Conservation (phyloP, 495 filamentous ascomycete genomes). For the Viridothelium virens region DNA sequence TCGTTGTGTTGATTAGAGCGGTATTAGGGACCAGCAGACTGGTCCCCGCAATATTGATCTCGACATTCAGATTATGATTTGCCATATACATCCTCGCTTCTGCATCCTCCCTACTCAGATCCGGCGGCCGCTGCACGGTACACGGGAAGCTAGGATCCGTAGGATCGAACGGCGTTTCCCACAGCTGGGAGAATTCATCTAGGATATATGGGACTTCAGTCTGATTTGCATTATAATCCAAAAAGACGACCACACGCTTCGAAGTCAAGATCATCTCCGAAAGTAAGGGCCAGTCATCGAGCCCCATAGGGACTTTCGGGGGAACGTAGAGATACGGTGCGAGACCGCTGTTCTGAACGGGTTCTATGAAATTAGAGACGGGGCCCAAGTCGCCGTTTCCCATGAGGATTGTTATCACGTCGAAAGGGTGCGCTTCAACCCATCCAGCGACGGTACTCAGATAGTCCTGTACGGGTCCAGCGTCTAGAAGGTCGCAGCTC, state of each 20-base stretch:
- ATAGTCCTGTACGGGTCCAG: constrained; percentile 68
- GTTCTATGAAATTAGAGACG: constrained; percentile 51
- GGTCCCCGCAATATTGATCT: neutral
- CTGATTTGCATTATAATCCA: constrained; percentile 83
- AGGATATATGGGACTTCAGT: constrained; percentile 59
- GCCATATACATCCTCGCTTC: constrained; percentile 69
- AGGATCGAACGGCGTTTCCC: constrained; percentile 61
- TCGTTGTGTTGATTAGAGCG: constrained; percentile 57
- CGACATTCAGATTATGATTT: constrained; percentile 67
- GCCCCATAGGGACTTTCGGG: constrained; percentile 55
- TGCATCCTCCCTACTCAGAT: constrained; percentile 45
- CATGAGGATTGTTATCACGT: constrained; percentile 84
- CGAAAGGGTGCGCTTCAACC: constrained; percentile 71
- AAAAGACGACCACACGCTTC: constrained; percentile 57
- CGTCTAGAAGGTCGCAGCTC: constrained; percentile 68
- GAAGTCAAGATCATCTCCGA: constrained; percentile 64
- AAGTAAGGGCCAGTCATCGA: constrained; percentile 79
- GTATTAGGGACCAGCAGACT: constrained; percentile 62
- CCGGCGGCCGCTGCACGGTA: constrained; percentile 52
- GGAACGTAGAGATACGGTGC: constrained; percentile 64
- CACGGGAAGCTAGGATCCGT: constrained; percentile 54
- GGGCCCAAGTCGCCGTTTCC: constrained; percentile 68
- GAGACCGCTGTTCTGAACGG: constrained; percentile 62
- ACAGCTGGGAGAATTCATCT: constrained; percentile 59
- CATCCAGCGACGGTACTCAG: constrained; percentile 61